phyloP scores from a whole-genome alignment of 2,329 filamentous ascomycete species.

The Amauroascus verrucosus region DNA sequence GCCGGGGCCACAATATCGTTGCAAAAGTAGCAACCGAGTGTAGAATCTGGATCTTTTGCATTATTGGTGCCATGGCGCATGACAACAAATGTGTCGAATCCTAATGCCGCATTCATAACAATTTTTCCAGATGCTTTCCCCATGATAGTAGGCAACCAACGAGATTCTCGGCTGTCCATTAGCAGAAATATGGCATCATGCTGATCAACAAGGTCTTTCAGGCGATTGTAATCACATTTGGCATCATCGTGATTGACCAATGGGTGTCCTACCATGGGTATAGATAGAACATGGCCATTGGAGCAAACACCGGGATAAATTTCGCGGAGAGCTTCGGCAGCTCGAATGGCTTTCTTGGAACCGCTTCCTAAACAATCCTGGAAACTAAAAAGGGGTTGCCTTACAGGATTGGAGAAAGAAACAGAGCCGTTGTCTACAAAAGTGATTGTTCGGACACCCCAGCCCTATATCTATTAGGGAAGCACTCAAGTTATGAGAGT shows the following conservation, averaged over 20 bases:
- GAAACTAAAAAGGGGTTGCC: slow-evolving; percentile 86
- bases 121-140: slow-evolving; percentile 87
- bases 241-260: slow-evolving; percentile 62
- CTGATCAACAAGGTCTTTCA: slow-evolving; percentile 64
- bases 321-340: slow-evolving; percentile 66
- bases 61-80: slow-evolving; percentile 78
- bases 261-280: slow-evolving; percentile 93
- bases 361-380: slow-evolving; percentile 80
- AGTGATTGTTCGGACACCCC: slow-evolving; percentile 90
- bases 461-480: slow-evolving; percentile 44
- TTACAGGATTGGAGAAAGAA: slow-evolving; percentile 91
- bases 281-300: slow-evolving; percentile 67
- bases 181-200: slow-evolving; percentile 94
- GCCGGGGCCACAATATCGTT: slow-evolving; percentile 93
- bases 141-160: slow-evolving; percentile 95
- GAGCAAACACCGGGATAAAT: slow-evolving; percentile 88
- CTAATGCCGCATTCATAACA: slow-evolving; percentile 90
- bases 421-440: slow-evolving; percentile 91
- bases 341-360: slow-evolving; percentile 68
- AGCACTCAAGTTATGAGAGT: not conserved
- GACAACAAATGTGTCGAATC: slow-evolving; percentile 92
- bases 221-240: slow-evolving; percentile 61
- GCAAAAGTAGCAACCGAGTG: slow-evolving; percentile 94
- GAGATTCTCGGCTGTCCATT: slow-evolving; percentile 89
- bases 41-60: slow-evolving; percentile 48